phyloP scores from a whole-genome alignment of 257 asterid species.

The Fraxinus excelsior region DNA sequence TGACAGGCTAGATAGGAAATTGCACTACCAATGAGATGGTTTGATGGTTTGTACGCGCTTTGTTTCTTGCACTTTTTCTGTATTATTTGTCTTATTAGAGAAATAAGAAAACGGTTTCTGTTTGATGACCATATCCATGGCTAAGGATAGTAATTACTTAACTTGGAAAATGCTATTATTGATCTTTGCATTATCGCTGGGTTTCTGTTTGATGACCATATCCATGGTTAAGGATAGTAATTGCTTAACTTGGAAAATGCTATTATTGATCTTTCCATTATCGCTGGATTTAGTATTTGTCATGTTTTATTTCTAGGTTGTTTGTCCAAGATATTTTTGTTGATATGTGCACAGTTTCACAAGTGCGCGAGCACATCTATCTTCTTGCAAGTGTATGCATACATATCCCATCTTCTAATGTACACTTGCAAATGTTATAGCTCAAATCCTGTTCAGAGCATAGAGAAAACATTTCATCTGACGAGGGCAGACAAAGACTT shows the following conservation, averaged over 20 bases:
- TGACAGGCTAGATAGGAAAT: not conserved
- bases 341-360: not conserved
- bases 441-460: conserved; percentile 77
- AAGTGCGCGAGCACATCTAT: not conserved
- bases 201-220: not conserved
- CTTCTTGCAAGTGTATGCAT: conserved; percentile 1
- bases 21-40: not conserved
- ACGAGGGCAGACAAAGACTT: conserved; percentile 80
- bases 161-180: not conserved
- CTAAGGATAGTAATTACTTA: not conserved
- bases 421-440: conserved; percentile 31
- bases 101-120: not conserved
- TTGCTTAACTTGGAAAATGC: not conserved
- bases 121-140: not conserved
- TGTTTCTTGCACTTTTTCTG: not conserved
- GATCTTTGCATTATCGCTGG: not conserved
- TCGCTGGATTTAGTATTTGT: not conserved
- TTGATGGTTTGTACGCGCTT: not conserved
- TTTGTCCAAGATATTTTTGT: not conserved
- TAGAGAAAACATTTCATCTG: conserved; percentile 87
- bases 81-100: not conserved
- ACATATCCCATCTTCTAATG: not conserved
- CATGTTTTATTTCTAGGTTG: not conserved
- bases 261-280: not conserved
- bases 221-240: not conserved